Conservation (phyloP, 352 stramenopile species). For the Phytophthora uliginosa region DNA sequence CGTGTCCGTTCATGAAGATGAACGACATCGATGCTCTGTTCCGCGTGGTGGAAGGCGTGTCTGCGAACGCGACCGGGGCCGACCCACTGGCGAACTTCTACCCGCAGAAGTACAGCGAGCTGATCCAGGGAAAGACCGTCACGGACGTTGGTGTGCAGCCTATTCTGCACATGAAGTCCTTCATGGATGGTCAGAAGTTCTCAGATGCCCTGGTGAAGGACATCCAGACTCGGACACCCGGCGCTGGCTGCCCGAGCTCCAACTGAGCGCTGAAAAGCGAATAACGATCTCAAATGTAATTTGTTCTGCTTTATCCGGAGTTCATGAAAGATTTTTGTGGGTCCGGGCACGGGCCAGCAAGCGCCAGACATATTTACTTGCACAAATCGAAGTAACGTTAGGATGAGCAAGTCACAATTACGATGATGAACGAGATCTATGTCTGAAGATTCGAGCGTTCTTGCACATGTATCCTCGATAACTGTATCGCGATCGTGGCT, state of each 20-base stretch:
- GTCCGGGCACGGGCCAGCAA: too few relatives aligned
- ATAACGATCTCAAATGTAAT: too few relatives aligned
- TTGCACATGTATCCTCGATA: too few relatives aligned
- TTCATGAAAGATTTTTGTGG: too few relatives aligned
- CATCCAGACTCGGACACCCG: conserved; percentile 74
- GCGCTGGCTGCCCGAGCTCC: conserved; percentile 53
- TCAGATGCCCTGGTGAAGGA: conserved; percentile 89
- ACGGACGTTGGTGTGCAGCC: conserved; percentile 94
- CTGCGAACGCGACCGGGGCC: conserved; percentile 29
- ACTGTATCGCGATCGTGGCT: too few relatives aligned
- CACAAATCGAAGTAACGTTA: too few relatives aligned
- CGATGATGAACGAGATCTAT: too few relatives aligned
- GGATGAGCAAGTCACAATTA: too few relatives aligned
- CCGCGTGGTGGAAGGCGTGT: conserved; percentile 87
- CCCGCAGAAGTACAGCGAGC: conserved; percentile 92
- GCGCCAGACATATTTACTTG: too few relatives aligned
- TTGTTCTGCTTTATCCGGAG: too few relatives aligned
- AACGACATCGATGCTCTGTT: conserved; percentile 98
- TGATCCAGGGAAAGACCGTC: conserved; percentile 92
- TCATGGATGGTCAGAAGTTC: conserved; percentile 94
- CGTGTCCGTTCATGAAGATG: conserved; percentile 99
- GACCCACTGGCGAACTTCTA: conserved; percentile 92
- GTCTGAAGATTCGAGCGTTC: too few relatives aligned
- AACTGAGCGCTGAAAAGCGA: background rate
- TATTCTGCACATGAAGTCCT: conserved; percentile 98